phyloP scores from a whole-genome alignment of 306 rosid genomes.

The Castanospermum australe region DNA sequence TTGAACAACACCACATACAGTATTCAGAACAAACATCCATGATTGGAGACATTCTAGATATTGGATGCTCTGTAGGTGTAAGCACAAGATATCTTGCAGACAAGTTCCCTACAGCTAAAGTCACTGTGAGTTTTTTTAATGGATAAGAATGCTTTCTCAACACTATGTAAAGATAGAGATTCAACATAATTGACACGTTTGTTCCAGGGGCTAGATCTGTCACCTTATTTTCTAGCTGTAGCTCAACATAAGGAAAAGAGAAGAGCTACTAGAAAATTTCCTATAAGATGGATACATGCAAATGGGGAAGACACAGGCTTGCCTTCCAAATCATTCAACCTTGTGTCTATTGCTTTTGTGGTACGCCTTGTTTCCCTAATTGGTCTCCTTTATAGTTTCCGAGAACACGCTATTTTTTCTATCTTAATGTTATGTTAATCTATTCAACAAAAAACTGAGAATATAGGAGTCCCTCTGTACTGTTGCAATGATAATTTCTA shows the following conservation, averaged over 20 bases:
- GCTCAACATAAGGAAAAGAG: constrained; percentile 61
- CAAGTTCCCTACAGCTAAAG: constrained; percentile 55
- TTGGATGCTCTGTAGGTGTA: constrained; percentile 63
- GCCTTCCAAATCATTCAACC: constrained; percentile 55
- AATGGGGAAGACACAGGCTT: constrained; percentile 68
- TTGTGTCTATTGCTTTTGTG: constrained; percentile 55
- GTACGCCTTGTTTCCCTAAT: constrained; percentile 33
- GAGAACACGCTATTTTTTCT: background rate
- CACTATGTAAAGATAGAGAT: background rate
- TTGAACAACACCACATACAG: constrained; percentile 56
- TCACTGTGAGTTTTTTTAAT: constrained; percentile 46
- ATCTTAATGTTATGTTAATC: background rate
- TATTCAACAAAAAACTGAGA: background rate
- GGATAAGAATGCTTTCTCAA: constrained; percentile 3
- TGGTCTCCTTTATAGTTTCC: background rate
- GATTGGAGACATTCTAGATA: constrained; percentile 54
- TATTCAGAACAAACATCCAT: constrained; percentile 40
- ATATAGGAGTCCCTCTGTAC: background rate
- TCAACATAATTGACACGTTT: constrained; percentile 11
- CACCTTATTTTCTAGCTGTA: constrained; percentile 69
- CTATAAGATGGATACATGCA: constrained; percentile 65
- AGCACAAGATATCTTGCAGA: constrained; percentile 61
- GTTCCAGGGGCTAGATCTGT: constrained; percentile 68
- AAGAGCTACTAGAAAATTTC: constrained; percentile 36
- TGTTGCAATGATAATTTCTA: background rate